Conservation (phyloP, 1,284 basidiomycete genomes). For the Abortiporus biennis region DNA sequence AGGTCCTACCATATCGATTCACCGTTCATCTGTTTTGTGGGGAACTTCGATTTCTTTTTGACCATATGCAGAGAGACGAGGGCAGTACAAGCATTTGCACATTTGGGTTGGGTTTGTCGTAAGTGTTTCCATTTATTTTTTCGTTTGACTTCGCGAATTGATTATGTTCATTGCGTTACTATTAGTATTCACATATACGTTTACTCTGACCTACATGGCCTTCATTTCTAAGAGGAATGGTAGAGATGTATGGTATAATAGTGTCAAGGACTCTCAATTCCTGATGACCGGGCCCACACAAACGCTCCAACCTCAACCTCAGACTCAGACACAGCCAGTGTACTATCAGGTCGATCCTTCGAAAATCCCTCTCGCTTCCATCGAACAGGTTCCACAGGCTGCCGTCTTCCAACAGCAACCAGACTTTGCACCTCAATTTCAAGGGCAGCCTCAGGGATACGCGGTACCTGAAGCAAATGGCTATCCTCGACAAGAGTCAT, state of each 20-base stretch:
- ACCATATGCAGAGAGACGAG: slow-evolving; percentile 9
- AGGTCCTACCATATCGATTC: slow-evolving; percentile 6
- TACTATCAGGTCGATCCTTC: no score
- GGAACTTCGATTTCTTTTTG: not conserved
- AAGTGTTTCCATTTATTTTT: slow-evolving; percentile 1
- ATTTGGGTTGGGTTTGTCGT: slow-evolving; percentile 12
- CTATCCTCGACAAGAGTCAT: no score
- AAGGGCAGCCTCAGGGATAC: no score
- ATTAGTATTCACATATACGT: slow-evolving; percentile 9
- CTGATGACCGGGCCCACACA: not conserved
- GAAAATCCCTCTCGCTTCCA: no score
- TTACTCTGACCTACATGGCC: slow-evolving; percentile 6
- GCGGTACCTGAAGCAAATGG: no score
- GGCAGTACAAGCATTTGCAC: slow-evolving; percentile 11
- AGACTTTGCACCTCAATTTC: no score
- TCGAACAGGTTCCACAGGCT: no score
- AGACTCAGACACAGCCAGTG: no score
- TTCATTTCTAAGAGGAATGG: slow-evolving; percentile 7
- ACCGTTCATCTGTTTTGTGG: not conserved
- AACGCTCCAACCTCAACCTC: no score
- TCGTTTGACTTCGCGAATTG: not conserved
- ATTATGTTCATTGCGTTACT: not conserved
- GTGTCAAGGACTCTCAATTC: slow-evolving; percentile 9
- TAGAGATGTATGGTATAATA: slow-evolving; percentile 6
- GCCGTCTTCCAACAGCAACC: no score